Conservation (phyloP, 768 basidiomycete genomes). For the Tulasnella sp. region DNA sequence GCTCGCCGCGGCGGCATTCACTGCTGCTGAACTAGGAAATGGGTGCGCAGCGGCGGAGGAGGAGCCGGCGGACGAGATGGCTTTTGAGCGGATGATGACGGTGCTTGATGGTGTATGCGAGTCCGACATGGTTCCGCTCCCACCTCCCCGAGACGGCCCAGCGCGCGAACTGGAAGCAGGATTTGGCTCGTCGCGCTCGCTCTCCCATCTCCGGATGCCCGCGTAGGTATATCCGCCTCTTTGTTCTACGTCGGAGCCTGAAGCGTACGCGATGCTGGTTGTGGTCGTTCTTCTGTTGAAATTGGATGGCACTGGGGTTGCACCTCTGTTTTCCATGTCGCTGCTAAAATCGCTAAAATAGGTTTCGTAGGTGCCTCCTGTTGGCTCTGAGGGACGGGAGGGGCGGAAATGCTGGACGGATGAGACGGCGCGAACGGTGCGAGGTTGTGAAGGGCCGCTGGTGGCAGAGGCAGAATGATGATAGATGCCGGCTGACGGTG, state of each 20-base stretch:
- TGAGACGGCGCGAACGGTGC: background rate
- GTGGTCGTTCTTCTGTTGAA: slow-evolving; percentile 2
- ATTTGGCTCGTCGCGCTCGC: slow-evolving; percentile 18
- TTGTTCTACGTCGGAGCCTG: slow-evolving; percentile 14
- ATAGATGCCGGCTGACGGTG: slow-evolving; percentile 7
- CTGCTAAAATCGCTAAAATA: slow-evolving; percentile 21
- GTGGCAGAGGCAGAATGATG: background rate
- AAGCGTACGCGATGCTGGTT: slow-evolving; percentile 4
- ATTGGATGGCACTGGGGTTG: slow-evolving; percentile 7
- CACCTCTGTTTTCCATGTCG: slow-evolving; percentile 1
- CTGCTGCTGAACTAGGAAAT: background rate
- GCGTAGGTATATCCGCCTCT: background rate
- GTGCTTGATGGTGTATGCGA: slow-evolving; percentile 14
- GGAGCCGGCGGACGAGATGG: background rate
- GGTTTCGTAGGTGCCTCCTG: background rate
- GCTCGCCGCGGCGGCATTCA: too few species aligned
- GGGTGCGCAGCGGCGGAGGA: slow-evolving; percentile 5
- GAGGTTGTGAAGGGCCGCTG: slow-evolving; percentile 3
- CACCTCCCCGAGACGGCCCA: slow-evolving; percentile 13
- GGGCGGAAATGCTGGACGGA: slow-evolving; percentile 9
- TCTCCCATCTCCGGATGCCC: slow-evolving; percentile 21
- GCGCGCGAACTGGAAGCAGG: background rate
- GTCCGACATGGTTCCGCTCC: slow-evolving; percentile 14
- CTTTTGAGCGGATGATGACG: background rate
- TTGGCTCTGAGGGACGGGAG: background rate